Evolutionary conservation across 2,329 filamentous ascomycete species (phyloP).

Genomic region (Sarocladium kiliense): DNA sequence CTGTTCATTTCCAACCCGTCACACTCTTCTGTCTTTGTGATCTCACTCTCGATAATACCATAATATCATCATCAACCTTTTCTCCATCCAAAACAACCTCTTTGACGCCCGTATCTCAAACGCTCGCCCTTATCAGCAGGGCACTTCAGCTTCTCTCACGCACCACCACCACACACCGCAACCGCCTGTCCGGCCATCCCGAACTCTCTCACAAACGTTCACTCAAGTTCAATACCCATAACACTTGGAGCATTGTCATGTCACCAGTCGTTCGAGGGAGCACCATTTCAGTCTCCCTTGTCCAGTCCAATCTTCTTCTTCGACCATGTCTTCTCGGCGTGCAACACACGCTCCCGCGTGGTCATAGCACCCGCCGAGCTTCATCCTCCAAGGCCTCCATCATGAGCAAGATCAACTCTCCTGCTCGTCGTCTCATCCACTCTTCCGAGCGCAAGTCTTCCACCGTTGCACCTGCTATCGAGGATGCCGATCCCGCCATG

Average conservation of each 20-base stretch:
- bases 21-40: background rate
- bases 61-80: background rate
- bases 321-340: constrained; percentile 5
- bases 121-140: background rate
- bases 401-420: constrained; percentile 6
- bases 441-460: constrained; percentile 30
- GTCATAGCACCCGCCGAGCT: constrained; percentile 4
- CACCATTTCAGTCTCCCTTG: constrained; percentile 6
- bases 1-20: background rate
- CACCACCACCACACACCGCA: background rate
- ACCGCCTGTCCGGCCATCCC: background rate
- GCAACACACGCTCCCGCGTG: background rate
- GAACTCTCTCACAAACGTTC: background rate
- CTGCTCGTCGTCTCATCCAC: constrained; percentile 25
- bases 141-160: background rate
- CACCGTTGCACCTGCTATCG: constrained; percentile 22
- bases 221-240: background rate
- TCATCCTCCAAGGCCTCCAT: background rate
- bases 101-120: background rate
- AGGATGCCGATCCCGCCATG: constrained; percentile 23
- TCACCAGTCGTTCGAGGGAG: constrained; percentile 9
- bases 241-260: constrained; percentile 1
- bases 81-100: background rate
- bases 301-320: background rate
- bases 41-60: background rate